Conservation (phyloP, 768 basidiomycete genomes). For the Leccinum variicolor region DNA sequence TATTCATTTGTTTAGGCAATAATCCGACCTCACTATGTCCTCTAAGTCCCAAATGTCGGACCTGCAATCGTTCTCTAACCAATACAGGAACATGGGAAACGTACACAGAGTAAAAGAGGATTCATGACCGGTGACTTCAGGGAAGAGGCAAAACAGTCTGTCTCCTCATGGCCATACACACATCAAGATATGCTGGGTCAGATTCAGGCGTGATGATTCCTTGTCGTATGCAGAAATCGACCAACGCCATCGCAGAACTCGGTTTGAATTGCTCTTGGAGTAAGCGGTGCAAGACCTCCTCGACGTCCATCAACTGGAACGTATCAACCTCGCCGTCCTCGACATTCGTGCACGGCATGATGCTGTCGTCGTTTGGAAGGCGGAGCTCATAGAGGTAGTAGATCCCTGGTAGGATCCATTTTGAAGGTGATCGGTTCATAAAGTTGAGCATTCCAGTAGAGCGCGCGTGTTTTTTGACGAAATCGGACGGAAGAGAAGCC, state of each 20-base stretch:
- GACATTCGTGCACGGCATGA: constrained; percentile 35
- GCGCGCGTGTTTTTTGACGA: constrained; percentile 31
- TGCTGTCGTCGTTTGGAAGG: constrained; percentile 33
- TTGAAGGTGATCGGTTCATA: constrained; percentile 40
- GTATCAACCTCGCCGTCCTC: constrained; percentile 42
- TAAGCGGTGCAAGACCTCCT: constrained; percentile 33
- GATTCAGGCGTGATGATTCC: constrained; percentile 28
- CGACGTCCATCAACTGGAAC: constrained; percentile 37
- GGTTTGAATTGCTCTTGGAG: constrained; percentile 37
- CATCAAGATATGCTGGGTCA: constrained; percentile 20
- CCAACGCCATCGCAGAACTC: constrained; percentile 40
- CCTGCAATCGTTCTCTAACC: neutral
- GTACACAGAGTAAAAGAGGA: neutral
- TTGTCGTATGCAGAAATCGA: constrained; percentile 41
- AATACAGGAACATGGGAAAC: neutral
- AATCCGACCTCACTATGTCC: neutral
- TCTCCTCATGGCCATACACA: constrained; percentile 23
- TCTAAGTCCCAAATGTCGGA: neutral
- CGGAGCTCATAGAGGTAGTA: constrained; percentile 45
- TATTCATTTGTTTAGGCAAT: neutral
- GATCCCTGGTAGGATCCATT: constrained; percentile 44
- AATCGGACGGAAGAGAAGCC: constrained; percentile 37
- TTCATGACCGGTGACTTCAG: neutral
- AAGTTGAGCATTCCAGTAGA: constrained; percentile 38
- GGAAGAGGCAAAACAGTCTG: constrained; percentile 20